Evolutionary conservation across 495 filamentous ascomycete genomes (phyloP).

Genomic region (Podospora comata): DNA sequence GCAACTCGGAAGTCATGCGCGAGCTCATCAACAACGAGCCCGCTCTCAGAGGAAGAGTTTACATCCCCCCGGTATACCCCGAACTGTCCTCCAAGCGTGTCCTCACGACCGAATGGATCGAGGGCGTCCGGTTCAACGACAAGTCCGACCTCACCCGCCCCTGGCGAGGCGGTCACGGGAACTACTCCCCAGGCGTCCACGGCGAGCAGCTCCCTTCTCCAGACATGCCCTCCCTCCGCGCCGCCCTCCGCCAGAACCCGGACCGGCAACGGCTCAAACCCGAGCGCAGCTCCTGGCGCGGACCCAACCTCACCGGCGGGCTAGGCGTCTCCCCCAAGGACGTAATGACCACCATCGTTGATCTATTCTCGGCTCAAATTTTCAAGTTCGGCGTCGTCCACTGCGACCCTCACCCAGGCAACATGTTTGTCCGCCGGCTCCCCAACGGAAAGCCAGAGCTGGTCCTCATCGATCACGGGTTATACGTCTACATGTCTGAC

Average conservation of each 20-base stretch:
- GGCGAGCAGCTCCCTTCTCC: conserved; percentile 61
- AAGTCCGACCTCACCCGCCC: conserved; percentile 67
- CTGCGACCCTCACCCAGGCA: conserved; percentile 94
- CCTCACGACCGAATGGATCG: conserved; percentile 96
- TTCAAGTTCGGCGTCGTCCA: conserved; percentile 93
- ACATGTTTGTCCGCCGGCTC: conserved; percentile 88
- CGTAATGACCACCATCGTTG: conserved; percentile 94
- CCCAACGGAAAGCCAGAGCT: conserved; percentile 80
- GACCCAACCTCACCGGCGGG: conserved; percentile 64
- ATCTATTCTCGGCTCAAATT: conserved; percentile 93
- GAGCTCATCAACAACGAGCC: conserved; percentile 72
- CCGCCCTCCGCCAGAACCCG: conserved; percentile 43
- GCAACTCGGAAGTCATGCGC: conserved; percentile 82
- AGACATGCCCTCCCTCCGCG: conserved; percentile 38
- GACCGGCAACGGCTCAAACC: conserved; percentile 65
- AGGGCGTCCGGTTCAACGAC: conserved; percentile 88
- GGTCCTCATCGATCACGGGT: conserved; percentile 92
- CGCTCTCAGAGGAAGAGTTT: conserved; percentile 71
- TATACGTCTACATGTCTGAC: conserved; percentile 87
- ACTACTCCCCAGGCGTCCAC: conserved; percentile 73
- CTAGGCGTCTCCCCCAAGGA: conserved; percentile 77
- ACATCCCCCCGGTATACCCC: conserved; percentile 79
- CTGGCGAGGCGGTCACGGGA: conserved; percentile 73
- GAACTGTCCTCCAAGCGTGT: conserved; percentile 81
- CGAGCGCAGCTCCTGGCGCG: conserved; percentile 73